These are phyloP conservation scores for Saccharomycopsis javanensis DNA, from an alignment of 805 yeast species.

Conservation along the genomic window DNA sequence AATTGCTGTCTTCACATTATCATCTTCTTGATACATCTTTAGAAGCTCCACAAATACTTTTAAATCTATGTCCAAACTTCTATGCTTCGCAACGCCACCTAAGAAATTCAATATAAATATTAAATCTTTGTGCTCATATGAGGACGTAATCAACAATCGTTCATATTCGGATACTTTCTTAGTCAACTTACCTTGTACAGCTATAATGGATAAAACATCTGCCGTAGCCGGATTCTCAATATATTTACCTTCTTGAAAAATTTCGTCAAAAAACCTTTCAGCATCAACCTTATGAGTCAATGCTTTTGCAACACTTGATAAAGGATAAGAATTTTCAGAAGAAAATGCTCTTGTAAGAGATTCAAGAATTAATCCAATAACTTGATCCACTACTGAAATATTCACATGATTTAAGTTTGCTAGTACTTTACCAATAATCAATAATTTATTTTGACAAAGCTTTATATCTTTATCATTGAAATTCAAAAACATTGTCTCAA, in stretches of 20 bases:
- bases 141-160: conserved; percentile 2
- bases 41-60: conserved; percentile 9
- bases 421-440: conserved; percentile 7
- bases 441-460: conserved; percentile 8
- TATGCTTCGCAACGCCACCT: conserved; percentile 13
- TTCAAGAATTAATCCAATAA: conserved; percentile 8
- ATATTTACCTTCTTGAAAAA: conserved; percentile 1
- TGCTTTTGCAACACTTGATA: conserved; percentile 1
- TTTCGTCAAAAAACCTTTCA: conserved; percentile 11
- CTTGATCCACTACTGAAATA: conserved; percentile 17
- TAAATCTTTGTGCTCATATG: not conserved
- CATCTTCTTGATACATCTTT: conserved; percentile 22
- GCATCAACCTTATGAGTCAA: conserved; percentile 15
- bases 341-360: not conserved
- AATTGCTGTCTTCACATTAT: conserved; percentile 35
- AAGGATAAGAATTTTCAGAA: conserved; percentile 3
- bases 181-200: conserved; percentile 9
- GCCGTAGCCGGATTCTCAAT: not conserved
- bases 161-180: conserved; percentile 9
- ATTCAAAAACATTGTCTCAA: conserved; percentile 7
- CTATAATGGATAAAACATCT: conserved; percentile 10
- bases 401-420: conserved; percentile 3
- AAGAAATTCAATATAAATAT: conserved; percentile 12
- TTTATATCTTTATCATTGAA: not conserved
- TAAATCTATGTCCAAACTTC: conserved; percentile 13